Base-by-base conservation (phyloP, 2,329 filamentous ascomycete species). In the Botrytis elliptica region DNA sequence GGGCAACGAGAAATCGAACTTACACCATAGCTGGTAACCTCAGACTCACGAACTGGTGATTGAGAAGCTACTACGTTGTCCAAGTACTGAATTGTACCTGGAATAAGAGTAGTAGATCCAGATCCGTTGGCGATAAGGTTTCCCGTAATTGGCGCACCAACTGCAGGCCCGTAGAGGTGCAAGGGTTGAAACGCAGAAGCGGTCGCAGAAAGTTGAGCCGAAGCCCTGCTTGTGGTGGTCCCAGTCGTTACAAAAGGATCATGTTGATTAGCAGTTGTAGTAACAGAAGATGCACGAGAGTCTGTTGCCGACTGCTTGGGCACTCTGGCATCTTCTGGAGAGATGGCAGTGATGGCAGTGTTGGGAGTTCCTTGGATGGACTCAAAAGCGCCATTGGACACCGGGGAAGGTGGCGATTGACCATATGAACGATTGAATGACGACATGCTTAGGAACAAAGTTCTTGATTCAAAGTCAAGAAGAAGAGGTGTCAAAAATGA, bases 301-400 rank as follows among this genome's bases (percentile, higher is more conserved):
- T 77, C 44, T 80, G 76, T 44, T 77, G 80, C 25, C 75, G 63
- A 66, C 25, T 74, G 38, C 40, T 74, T 77, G 25, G 55, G 36
- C 38, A 46, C 22, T 42, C 65, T 73, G 25, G 55, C 81, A 59
- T 89, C 88, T 25, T 89, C 87, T 0, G 90, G 89, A 6, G 90
- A 92, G 79, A 92, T 91, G 9, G 87, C 83, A 8, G 90, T 90
- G 60, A 91, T 77, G 68, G 86, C 87, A 12, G 90, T 91, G 74
- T 91, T 89, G 0, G 91, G 90, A 9, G 91, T 92, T 25, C 86
- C 87, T 77, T 88, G 86, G 78, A 85, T 86, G 18, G 90, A 91
- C 70, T 88, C 87, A 46, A 84, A 85, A 33, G 83, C 85, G 64
- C 85, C 87, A 71, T 80, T 84, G 2, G 86, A 87, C 14, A 69